Percentiles rank a stretch among this genome's conserved stretches.
Evolutionary conservation across 2,329 filamentous ascomycete genomes (phyloP).

Genomic region (Annulohypoxylon truncatum): DNA sequence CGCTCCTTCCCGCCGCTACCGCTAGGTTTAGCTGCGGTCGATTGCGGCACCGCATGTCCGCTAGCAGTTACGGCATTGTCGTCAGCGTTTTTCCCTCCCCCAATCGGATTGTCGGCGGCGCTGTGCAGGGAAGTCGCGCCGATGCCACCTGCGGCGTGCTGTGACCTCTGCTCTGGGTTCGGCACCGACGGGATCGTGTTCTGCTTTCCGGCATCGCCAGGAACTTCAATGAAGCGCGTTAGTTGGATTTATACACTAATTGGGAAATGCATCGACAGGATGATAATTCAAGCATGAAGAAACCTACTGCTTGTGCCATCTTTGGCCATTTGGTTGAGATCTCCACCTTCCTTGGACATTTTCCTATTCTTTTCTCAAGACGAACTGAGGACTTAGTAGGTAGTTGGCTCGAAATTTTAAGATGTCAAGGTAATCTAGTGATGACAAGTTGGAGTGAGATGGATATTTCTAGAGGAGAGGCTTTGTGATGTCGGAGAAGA

Average conservation of each 20-base stretch:
- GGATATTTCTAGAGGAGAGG: not conserved
- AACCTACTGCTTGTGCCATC: slow-evolving; percentile 42
- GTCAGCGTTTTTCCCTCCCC: slow-evolving; percentile 26
- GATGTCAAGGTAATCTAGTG: not conserved
- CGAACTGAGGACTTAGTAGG: not conserved
- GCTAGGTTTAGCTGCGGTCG: slow-evolving; percentile 34
- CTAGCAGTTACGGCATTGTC: slow-evolving; percentile 40
- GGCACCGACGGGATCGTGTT: slow-evolving; percentile 44
- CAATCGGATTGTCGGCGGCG: slow-evolving; percentile 43
- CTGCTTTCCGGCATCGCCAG: slow-evolving; percentile 43
- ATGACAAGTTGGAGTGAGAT: not conserved
- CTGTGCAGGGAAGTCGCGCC: slow-evolving; percentile 38
- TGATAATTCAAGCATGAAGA: not conserved
- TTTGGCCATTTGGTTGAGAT: slow-evolving; percentile 43
- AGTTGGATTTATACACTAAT: not conserved
- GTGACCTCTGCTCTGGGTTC: slow-evolving; percentile 35
- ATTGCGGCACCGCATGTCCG: slow-evolving; percentile 37
- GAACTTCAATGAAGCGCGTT: slow-evolving; percentile 22
- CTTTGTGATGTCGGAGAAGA: not conserved
- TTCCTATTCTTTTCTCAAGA: slow-evolving; percentile 1
- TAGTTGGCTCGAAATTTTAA: not conserved
- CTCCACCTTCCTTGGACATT: slow-evolving; percentile 42
- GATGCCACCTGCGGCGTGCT: slow-evolving; percentile 26
- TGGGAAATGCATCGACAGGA: not conserved
- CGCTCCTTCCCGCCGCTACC: slow-evolving; percentile 42